phyloP scores from a whole-genome alignment of 306 rosid genomes.

The Hippophae tibetana region DNA sequence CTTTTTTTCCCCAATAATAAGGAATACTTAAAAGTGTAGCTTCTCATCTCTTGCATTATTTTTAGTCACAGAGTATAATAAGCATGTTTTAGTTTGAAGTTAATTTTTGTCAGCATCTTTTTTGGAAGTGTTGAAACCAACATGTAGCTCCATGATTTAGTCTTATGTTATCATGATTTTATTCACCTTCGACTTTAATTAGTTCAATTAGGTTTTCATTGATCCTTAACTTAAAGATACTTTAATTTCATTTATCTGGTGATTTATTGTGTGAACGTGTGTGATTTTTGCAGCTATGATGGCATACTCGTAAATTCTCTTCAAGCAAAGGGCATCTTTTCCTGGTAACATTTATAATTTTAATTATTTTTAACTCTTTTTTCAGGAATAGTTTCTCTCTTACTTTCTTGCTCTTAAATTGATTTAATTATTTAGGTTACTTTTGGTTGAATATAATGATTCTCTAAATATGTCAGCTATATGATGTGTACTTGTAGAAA shows the following conservation, averaged over 20 bases:
- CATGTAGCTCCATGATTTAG: background rate
- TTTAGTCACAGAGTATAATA: too few relatives aligned
- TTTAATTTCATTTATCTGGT: background rate
- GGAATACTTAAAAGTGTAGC: too few relatives aligned
- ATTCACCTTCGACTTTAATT: background rate
- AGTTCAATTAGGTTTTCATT: background rate
- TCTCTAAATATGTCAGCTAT: too few relatives aligned
- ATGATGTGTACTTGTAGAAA: too few relatives aligned
- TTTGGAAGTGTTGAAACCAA: background rate
- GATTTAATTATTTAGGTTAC: background rate
- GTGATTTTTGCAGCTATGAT: slow-evolving; percentile 56
- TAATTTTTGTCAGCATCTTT: too few relatives aligned
- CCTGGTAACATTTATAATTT: slow-evolving; percentile 52
- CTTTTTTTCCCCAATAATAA: too few relatives aligned
- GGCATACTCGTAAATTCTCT: slow-evolving; percentile 76
- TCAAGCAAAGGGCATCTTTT: slow-evolving; percentile 61
- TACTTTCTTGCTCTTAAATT: background rate
- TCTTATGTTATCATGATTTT: background rate
- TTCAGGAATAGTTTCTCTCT: background rate
- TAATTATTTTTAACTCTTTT: background rate
- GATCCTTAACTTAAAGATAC: too few relatives aligned
- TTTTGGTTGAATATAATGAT: background rate
- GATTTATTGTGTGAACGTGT: slow-evolving; percentile 20
- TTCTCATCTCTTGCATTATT: too few relatives aligned
- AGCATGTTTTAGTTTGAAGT: too few relatives aligned